Evolutionary conservation across 305 asterid species (phyloP), one percentile per base, ranked within the genome.

Genomic region (Solanum chacoense): DNA sequence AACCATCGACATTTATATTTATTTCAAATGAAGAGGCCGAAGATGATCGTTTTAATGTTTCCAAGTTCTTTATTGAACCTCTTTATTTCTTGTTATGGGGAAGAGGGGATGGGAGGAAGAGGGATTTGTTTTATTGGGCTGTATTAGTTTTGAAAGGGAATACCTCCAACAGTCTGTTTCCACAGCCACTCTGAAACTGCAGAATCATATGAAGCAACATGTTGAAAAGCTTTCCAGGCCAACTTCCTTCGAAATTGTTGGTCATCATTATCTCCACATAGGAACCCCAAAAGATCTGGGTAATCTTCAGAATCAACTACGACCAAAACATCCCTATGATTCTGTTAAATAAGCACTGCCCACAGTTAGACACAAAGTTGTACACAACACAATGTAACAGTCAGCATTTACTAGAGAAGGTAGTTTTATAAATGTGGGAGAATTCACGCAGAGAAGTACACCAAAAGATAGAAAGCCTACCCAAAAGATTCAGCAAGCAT

Each of bases 181-280:
- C 99, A 96, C 90, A 97, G 88, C 99, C 99, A 97, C 88, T 97
- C 98, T 45, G 99, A 96, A 90, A 97, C 99, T 91, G 99, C 99
- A 87, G 99, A 94, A 89, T 97, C 99, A 91, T 96, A 97, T 28
- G 98, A 95, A 93, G 99, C 99, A 85, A 94, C 96, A 89, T 97
- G 99, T 91, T 94, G 96, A 93, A 97, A 97, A 90, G 99, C 99
- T 92, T 97, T 97, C 97, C 98, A 95, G 86, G 99, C 99, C 87
- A 97, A 92, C 92, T 77, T 91, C 93, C 91, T 95, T 42, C 97
- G 92, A 86, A 97, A 95, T 55, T 92, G 95, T 88, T 92, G 94
- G 75, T 96, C 97, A 20, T 92, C 95, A 89, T 88, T 89, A 34
- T 92, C 94, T 59, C 92, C 95, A 88, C 92, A 93, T 50, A 97